Conservation (phyloP, 2,329 filamentous ascomycete genomes). For the Raffaelea ambrosiae region DNA sequence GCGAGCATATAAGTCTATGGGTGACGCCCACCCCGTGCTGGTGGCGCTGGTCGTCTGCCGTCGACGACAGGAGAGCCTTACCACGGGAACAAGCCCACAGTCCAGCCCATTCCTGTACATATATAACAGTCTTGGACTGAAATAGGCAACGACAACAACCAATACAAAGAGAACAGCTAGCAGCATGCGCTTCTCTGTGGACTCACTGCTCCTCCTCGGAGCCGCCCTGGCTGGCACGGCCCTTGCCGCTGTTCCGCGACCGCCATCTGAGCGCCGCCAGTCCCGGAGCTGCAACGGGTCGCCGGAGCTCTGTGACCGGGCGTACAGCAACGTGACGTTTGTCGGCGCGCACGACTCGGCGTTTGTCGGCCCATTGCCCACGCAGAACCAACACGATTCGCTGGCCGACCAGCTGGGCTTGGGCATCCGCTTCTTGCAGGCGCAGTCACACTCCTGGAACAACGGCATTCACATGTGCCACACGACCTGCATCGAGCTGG, state of each 20-base stretch:
- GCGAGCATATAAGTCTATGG: no score
- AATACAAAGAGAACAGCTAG: no score
- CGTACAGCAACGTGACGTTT: conserved; percentile 52
- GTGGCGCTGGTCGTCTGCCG: no score
- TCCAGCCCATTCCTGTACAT: no score
- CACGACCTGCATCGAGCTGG: conserved; percentile 50
- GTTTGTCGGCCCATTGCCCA: conserved; percentile 47
- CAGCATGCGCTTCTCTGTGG: no score
- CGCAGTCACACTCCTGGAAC: conserved; percentile 49
- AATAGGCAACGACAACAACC: no score
- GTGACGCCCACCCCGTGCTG: no score
- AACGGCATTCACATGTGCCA: conserved; percentile 54
- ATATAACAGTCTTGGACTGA: no score
- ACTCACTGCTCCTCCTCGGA: neutral
- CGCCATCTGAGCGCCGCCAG: neutral
- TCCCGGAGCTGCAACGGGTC: conserved; percentile 45
- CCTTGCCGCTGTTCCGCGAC: neutral
- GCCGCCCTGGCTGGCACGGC: neutral
- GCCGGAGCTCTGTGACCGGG: conserved; percentile 43
- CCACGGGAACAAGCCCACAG: no score
- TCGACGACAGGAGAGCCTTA: no score
- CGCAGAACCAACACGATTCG: conserved; percentile 53
- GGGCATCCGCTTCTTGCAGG: conserved; percentile 57
- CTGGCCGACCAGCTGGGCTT: conserved; percentile 49
- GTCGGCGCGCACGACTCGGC: conserved; percentile 58